Percentiles rank a stretch among this genome's conserved stretches.
phyloP scores from a whole-genome alignment of 1,284 basidiomycete species.

The Ganoderma meredithae region DNA sequence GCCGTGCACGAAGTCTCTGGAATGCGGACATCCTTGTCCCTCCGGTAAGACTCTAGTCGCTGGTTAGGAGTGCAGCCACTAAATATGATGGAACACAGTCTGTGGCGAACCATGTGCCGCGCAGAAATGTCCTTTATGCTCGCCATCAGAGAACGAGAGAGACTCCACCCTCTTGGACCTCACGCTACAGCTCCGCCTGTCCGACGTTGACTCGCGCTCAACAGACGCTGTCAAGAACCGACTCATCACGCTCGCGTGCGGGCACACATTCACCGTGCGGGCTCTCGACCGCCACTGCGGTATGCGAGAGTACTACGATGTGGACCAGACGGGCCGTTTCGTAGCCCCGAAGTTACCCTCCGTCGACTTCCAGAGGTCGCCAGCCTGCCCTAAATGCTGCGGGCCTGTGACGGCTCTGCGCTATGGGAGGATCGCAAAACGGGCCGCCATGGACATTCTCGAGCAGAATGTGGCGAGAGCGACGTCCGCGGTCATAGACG shows the following conservation, averaged over 20 bases:
- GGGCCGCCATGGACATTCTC: conserved; percentile 66
- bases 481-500: conserved; percentile 47
- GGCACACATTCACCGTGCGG: conserved; percentile 76
- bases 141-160: conserved; percentile 47
- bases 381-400: conserved; percentile 64
- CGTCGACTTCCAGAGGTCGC: conserved; percentile 52
- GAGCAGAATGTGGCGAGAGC: conserved; percentile 65
- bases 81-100: conserved; percentile 46
- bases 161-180: conserved; percentile 60
- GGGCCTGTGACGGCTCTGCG: conserved; percentile 57
- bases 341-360: conserved; percentile 49
- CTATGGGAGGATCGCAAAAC: conserved; percentile 68
- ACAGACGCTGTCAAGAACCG: conserved; percentile 54
- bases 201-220: conserved; percentile 53
- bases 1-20: conserved; percentile 55
- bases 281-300: conserved; percentile 69
- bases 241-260: conserved; percentile 68
- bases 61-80: neutral
- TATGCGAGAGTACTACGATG: conserved; percentile 62
- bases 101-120: conserved; percentile 70
- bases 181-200: conserved; percentile 59
- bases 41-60: conserved; percentile 54
- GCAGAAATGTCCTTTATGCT: conserved; percentile 65
- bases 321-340: conserved; percentile 48
- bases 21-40: conserved; percentile 71